These are phyloP conservation scores for Polychaeton citri DNA, from an alignment of 2,329 filamentous ascomycete species.

Conservation along the genomic window DNA sequence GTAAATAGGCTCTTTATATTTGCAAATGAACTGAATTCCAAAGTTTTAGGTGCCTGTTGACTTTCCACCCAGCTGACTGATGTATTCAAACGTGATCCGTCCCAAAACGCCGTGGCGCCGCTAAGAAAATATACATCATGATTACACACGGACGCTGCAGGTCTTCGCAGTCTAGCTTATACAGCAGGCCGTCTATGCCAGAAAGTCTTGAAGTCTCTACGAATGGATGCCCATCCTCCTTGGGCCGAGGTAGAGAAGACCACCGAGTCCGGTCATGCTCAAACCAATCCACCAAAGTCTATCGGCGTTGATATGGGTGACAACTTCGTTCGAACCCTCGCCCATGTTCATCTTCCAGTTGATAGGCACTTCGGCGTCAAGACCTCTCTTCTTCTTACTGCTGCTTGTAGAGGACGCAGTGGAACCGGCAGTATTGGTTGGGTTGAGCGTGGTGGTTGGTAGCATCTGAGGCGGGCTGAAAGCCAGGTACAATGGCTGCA, in stretches of 20 bases:
- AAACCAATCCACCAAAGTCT: slow-evolving; percentile 39
- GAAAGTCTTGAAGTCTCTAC: slow-evolving; percentile 1
- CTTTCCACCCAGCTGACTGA: too few species aligned
- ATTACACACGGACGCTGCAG: too few species aligned
- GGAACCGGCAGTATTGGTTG: slow-evolving; percentile 31
- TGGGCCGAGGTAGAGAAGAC: slow-evolving; percentile 32
- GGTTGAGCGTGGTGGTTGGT: slow-evolving; percentile 52
- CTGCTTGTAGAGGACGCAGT: slow-evolving; percentile 21
- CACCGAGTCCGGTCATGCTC: slow-evolving; percentile 33
- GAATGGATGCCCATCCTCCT: slow-evolving; percentile 19
- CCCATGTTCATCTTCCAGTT: slow-evolving; percentile 25
- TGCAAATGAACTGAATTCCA: too few species aligned
- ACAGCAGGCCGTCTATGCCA: too few species aligned
- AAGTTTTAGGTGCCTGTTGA: too few species aligned
- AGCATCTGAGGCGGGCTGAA: slow-evolving; percentile 54
- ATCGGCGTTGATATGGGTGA: slow-evolving; percentile 28
- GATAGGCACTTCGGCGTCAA: slow-evolving; percentile 23
- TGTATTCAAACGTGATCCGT: too few species aligned
- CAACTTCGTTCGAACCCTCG: slow-evolving; percentile 11
- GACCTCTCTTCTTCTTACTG: slow-evolving; percentile 14
- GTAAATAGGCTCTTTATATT: too few species aligned
- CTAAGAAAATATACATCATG: too few species aligned
- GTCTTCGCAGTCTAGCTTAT: too few species aligned
- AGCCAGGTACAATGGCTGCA: slow-evolving; percentile 55
- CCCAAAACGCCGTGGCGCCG: too few species aligned